These are phyloP conservation scores for Bertia moriformis DNA, from an alignment of 2,329 filamentous ascomycete genomes.

Conservation along the genomic window DNA sequence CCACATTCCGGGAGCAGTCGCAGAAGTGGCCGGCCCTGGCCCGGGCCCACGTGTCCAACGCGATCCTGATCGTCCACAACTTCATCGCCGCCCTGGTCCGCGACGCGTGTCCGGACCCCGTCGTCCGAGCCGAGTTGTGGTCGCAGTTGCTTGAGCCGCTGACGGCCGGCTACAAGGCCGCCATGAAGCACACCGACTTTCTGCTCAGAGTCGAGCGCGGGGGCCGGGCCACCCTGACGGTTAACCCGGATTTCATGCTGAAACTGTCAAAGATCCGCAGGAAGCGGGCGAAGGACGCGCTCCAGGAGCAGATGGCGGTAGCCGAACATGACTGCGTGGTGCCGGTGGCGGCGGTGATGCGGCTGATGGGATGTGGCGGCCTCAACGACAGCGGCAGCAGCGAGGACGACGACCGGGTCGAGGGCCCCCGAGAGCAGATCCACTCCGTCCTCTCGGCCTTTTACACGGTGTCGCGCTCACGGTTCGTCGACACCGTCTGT, in stretches of 20 bases:
- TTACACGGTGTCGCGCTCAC: slow-evolving; percentile 43
- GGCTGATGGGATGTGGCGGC: slow-evolving; percentile 5
- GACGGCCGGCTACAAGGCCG: slow-evolving; percentile 24
- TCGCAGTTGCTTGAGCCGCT: slow-evolving; percentile 28
- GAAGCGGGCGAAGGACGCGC: slow-evolving; percentile 9
- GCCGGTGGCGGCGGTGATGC: slow-evolving; percentile 3
- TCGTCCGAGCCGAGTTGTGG: slow-evolving; percentile 25
- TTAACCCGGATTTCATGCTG: slow-evolving; percentile 36
- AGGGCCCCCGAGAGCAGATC: slow-evolving; percentile 30
- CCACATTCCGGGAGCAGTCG: slow-evolving; percentile 35
- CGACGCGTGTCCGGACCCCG: slow-evolving; percentile 24
- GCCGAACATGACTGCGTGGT: slow-evolving; percentile 1
- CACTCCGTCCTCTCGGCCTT: slow-evolving; percentile 46
- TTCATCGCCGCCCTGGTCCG: slow-evolving; percentile 31
- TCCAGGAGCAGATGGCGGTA: slow-evolving; percentile 6
- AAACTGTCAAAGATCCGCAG: slow-evolving; percentile 20
- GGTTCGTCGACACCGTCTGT: slow-evolving; percentile 49
- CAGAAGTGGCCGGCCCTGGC: slow-evolving; percentile 34
- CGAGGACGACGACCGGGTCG: slow-evolving; percentile 16
- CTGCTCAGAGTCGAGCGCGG: slow-evolving; percentile 34
- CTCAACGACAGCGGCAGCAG: slow-evolving; percentile 8
- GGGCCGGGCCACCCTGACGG: slow-evolving; percentile 28
- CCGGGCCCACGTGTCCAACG: slow-evolving; percentile 30
- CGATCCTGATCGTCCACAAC: slow-evolving; percentile 32
- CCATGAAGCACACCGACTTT: slow-evolving; percentile 31